Evolutionary conservation across 163 green algal species (phyloP), one percentile per base, ranked within the genome.

Genomic region (Chlamydomonas reinhardtii): DNA sequence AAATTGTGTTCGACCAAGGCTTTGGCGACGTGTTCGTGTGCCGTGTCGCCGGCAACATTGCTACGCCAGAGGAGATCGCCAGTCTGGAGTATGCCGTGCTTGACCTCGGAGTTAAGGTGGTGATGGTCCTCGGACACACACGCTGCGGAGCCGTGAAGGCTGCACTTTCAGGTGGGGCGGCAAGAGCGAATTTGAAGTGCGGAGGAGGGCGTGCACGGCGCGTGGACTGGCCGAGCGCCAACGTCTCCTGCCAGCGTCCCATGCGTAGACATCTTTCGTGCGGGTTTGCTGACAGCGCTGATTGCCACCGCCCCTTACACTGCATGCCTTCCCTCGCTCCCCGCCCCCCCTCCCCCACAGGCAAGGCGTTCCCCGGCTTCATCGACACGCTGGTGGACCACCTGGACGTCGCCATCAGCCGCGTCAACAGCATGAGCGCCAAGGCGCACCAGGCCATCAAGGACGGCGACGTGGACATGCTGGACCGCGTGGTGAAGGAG

Each of bases 1-100:
- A 94, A 59, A 77, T 94, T 16, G 35, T 94, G 0, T 92, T 94
- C 75, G 92, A 94, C 61, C 82, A 91, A 56, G 88, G 92, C 1
- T 88, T 94, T 27, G 92, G 92, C 0, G 90, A 94, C 86, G 65
- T 93, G 4, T 90, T 90, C 70, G 87, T 93, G 12, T 89, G 83
- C 73, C 75, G 88, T 22, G 77, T 91, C 32, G 88, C 88, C 4
- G 88, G 88, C 24, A 91, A 91, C 62, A 85, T 91, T 19, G 83
- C 84, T 0, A 85, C 83, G 2, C 16, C 88, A 4, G 88, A 91
- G 56, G 70, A 90, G 62, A 61, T 90, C 24, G 88, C 83, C 5
- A 85, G 69, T 20, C 69, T 91, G 19, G 88, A 91, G 80, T 91
- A 90, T 66, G 84, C 83, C 31, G 84, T 91, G 17, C 68, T 90